A percentile compares a stretch with the other conserved stretches of the same genome.
phyloP scores from a whole-genome alignment of 176 grass and related monocot species.

The Typha latifolia region DNA sequence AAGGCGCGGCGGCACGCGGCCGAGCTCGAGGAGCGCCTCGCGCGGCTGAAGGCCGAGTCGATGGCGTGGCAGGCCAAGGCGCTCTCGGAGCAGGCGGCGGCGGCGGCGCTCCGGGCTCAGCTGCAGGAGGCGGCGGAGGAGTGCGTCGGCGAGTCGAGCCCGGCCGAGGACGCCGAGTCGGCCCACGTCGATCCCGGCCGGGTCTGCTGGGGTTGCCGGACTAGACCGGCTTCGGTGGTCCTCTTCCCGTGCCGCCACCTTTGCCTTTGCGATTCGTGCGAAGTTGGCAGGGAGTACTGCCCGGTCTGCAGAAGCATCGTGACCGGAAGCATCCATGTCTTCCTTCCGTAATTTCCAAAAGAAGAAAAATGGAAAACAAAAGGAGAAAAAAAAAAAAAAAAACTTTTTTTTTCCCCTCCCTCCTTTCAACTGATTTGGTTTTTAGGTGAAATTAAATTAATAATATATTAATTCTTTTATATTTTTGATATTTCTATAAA shows the following conservation, averaged over 20 bases:
- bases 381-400: no score
- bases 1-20: conserved; percentile 1
- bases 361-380: no score
- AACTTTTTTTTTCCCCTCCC: no score
- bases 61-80: conserved; percentile 24
- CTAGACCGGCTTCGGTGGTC: background rate
- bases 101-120: no score
- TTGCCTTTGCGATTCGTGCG: conserved; percentile 4
- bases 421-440: no score
- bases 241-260: conserved; percentile 9
- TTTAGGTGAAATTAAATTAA: no score
- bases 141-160: background rate
- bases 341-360: no score
- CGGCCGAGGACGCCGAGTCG: conserved; percentile 11
- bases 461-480: no score
- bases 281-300: background rate
- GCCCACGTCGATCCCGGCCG: background rate
- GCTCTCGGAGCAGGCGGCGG: no score
- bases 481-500: no score
- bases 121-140: no score
- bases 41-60: conserved; percentile 33
- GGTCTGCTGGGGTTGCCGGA: background rate
- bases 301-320: background rate
- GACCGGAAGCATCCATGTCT: no score
- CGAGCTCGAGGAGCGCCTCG: conserved; percentile 35